phyloP scores from a whole-genome alignment of 1,139 yeast genomes.

The Pichia sp. region DNA sequence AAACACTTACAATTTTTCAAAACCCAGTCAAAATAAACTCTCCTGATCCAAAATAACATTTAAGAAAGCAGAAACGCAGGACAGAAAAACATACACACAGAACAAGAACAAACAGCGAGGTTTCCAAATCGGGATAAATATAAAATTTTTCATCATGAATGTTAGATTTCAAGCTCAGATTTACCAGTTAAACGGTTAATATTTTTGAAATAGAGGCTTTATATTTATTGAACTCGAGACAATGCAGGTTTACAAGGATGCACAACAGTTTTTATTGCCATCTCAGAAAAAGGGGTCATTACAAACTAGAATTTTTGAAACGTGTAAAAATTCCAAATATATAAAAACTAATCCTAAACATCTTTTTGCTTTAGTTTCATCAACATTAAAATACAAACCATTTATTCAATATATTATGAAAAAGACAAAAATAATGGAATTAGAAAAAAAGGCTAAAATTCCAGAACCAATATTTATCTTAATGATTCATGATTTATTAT shows the following conservation, averaged over 20 bases:
- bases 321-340: constrained; percentile 35
- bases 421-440: constrained; percentile 51
- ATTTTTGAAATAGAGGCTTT: too few relatives aligned
- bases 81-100: too few relatives aligned
- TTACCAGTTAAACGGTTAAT: too few relatives aligned
- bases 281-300: constrained; percentile 50
- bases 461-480: constrained; percentile 49
- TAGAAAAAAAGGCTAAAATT: constrained; percentile 41
- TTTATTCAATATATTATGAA: constrained; percentile 56
- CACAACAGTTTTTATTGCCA: constrained; percentile 41
- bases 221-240: too few relatives aligned
- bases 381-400: constrained; percentile 65
- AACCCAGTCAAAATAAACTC: too few relatives aligned
- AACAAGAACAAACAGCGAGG: too few relatives aligned
- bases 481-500: constrained; percentile 73
- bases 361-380: constrained; percentile 72
- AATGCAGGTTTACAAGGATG: constrained; percentile 58
- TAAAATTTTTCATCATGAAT: too few relatives aligned
- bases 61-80: too few relatives aligned
- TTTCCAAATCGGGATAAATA: too few relatives aligned
- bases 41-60: too few relatives aligned
- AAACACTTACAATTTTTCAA: too few relatives aligned
- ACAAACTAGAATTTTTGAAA: constrained; percentile 61
- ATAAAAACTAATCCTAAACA: constrained; percentile 68
- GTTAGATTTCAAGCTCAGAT: too few relatives aligned